phyloP scores from a whole-genome alignment of 805 yeast genomes.

The Kockiozyma suomiensis region DNA sequence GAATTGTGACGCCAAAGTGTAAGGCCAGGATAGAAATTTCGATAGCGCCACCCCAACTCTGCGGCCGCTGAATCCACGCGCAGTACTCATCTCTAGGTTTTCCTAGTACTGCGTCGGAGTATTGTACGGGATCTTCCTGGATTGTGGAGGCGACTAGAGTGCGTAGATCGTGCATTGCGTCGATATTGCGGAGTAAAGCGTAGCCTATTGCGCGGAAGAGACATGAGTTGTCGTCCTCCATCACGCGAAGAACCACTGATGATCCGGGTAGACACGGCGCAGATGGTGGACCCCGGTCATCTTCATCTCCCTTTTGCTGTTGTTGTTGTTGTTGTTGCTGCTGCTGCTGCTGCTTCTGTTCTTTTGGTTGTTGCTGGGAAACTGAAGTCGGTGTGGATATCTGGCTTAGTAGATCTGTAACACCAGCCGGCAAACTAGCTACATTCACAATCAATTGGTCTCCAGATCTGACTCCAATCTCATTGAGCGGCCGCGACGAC shows the following conservation, averaged over 20 bases:
- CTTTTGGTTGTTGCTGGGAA: not conserved
- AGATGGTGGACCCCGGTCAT: slow-evolving; percentile 17
- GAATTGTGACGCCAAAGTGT: slow-evolving; percentile 54
- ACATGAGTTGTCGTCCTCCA: slow-evolving; percentile 80
- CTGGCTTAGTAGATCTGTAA: not conserved
- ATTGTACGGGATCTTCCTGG: slow-evolving; percentile 48
- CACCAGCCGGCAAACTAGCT: not conserved
- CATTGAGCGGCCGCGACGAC: slow-evolving; percentile 40
- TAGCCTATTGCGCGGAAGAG: slow-evolving; percentile 67
- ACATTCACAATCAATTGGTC: slow-evolving; percentile 55
- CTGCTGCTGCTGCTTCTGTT: not conserved
- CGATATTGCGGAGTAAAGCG: slow-evolving; percentile 50
- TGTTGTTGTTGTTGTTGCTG: not conserved
- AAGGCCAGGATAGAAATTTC: slow-evolving; percentile 66
- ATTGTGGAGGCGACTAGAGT: slow-evolving; percentile 55
- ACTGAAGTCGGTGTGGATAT: not conserved
- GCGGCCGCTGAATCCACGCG: slow-evolving; percentile 60
- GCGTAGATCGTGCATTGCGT: slow-evolving; percentile 53
- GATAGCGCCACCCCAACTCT: slow-evolving; percentile 84
- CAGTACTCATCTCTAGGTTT: slow-evolving; percentile 52
- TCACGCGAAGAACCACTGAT: slow-evolving; percentile 53
- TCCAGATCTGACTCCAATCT: slow-evolving; percentile 57
- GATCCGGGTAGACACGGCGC: slow-evolving; percentile 22
- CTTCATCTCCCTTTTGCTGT: not conserved
- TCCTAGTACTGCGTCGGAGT: slow-evolving; percentile 62